Base-by-base conservation (phyloP, 768 basidiomycete genomes). In the Naganishia vaughanmartiniae region DNA sequence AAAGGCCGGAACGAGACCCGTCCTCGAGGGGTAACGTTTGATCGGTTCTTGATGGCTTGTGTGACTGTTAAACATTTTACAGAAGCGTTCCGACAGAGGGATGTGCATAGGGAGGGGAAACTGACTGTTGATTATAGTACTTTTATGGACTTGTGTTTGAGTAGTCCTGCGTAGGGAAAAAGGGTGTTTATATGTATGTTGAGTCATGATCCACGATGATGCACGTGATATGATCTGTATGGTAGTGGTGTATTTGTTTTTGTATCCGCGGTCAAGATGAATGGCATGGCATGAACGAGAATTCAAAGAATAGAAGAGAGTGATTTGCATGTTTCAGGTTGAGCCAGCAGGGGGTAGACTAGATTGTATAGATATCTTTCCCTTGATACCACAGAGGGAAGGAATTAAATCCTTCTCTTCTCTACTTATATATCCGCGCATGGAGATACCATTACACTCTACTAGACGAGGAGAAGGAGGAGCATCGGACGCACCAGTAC, bases 21-120 rank as follows among this genome's bases (percentile, higher is more conserved):
- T 0, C 56, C 69, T 0, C 54, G 66, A 5, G 80, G 80, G 28
- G 78, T 81, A 54, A 75, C 75, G 33, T 81, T 81, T 72, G 80
- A 81, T 75, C 51, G 80, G 65, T 81, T 81, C 73, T 74, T 81
- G 71, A 79, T 81, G 80, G 80, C 80, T 54, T 81, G 80, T 68
- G 80, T 81, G 17, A 81, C 80, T n/a, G 80, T 81, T 34, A 81
- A 81, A 70, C 80, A 81, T 67, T 81, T 76, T 60, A 79, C 80
- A 0, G 80, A 81, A 71, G 77, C 75, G 28, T 81, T 81, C 68
- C 75, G 80, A 54, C 70, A 73, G 78, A 39, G 74, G 42, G 80
- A 81, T 65, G 70, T 70, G 21, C 71, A 74, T 53, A 69, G 72
- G 28, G 71, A 75, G 67, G 79, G 79, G 1, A 66, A 75, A 14